phyloP scores from a whole-genome alignment of 2,329 filamentous ascomycete genomes.

The Colletotrichum tabaci region DNA sequence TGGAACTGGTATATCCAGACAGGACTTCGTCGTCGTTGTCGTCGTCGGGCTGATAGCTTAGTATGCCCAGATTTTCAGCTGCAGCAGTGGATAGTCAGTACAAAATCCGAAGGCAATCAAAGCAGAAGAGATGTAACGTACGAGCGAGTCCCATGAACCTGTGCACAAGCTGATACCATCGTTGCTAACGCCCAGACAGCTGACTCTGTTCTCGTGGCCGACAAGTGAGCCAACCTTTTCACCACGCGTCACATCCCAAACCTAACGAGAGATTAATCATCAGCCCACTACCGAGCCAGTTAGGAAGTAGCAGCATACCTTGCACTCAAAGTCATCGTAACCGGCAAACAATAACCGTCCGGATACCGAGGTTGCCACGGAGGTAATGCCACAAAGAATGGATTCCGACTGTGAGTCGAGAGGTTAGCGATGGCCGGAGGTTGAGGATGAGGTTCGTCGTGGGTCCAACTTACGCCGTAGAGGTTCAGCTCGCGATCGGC shows the following conservation, averaged over 20 bases:
- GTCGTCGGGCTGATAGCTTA: slow-evolving; percentile 56
- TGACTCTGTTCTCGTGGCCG: slow-evolving; percentile 98
- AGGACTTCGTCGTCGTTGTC: slow-evolving; percentile 37
- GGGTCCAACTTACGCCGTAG: slow-evolving; percentile 72
- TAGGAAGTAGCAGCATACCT: slow-evolving; percentile 73
- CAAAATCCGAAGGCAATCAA: slow-evolving; percentile 57
- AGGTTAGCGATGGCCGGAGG: slow-evolving; percentile 42
- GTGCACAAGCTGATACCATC: slow-evolving; percentile 99
- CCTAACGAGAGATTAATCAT: slow-evolving; percentile 67
- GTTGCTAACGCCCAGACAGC: slow-evolving; percentile 98
- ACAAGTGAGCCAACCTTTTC: slow-evolving; percentile 97
- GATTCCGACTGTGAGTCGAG: slow-evolving; percentile 82
- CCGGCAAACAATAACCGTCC: slow-evolving; percentile 95
- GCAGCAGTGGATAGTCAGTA: slow-evolving; percentile 50
- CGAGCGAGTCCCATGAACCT: slow-evolving; percentile 98
- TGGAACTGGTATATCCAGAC: slow-evolving; percentile 44
- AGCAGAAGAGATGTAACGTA: slow-evolving; percentile 67
- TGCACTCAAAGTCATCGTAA: slow-evolving; percentile 99
- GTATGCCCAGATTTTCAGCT: slow-evolving; percentile 93
- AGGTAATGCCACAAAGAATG: slow-evolving; percentile 97
- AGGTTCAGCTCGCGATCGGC: slow-evolving; percentile 86
- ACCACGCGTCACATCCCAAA: slow-evolving; percentile 97
- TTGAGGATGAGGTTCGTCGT: not conserved
- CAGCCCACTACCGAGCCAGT: not conserved
- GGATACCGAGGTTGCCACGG: slow-evolving; percentile 97